Base-by-base conservation (phyloP, 2,329 filamentous ascomycete species). In the Exophiala sideris region DNA sequence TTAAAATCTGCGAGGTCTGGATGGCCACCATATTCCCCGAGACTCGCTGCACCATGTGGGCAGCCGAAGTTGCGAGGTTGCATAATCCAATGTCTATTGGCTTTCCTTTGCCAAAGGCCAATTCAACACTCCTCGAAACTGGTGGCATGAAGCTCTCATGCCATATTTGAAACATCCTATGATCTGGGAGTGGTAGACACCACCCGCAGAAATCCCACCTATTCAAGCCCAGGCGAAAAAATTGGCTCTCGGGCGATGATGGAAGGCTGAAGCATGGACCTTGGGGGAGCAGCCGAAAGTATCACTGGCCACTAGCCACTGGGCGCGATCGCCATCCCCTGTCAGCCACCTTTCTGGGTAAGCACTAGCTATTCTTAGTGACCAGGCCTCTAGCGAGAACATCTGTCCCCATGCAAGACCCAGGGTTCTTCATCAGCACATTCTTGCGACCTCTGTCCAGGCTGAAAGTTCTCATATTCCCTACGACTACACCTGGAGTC, bases 321-420 rank as follows among this genome's bases (percentile, higher is more conserved):
- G 41, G 20, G 18, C 16, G 39, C 14, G 21, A 20, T 16, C n/a
- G 29, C 14, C 20, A 14, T 36, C 14, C 38, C 39, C n/a, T 32
- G 33, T 52, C 53, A 56, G 53, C 53, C 53, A 54, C 52, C 46
- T 39, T 39, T 16, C 3, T 20, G 50, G 50, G 51, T 54, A 58
- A 58, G 56, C 56, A 51, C 52, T 58, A 58, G 45, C 56, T 58
- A 58, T 58, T 55, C 52, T 58, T 58, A 58, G 47, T 29, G 48
- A 33, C 41, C 41, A 44, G 14, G 14, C 21, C 41, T 6, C 29
- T 44, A 11, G 18, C 41, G 7, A 21, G 18, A 38, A 21, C 46
- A 12, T n/a, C 35, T 8, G 18, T 32, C 21, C 29, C 16, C 14
- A 21, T 18, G 33, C 32, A n/a, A 36, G 24, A 16, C 9, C 32